Base-by-base conservation (phyloP, 208 protist species). In the Herpetomonas samuelpessoai region DNA sequence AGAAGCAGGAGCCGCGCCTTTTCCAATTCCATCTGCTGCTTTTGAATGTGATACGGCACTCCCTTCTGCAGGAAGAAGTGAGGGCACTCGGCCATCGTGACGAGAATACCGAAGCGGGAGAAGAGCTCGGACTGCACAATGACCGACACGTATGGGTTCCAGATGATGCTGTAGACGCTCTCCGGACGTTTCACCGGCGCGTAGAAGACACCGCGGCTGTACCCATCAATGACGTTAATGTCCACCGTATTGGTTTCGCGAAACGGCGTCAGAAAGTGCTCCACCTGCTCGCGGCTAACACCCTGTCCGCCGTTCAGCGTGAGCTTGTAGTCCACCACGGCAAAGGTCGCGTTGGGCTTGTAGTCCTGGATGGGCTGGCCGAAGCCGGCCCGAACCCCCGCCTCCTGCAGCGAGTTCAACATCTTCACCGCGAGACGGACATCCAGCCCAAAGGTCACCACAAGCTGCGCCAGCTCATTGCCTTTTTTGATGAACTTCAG, bases 401-500 rank as follows among this genome's bases (percentile, higher is more conserved):
- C 80, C 2, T 57, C 70, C 52, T 74, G 63, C 55, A 95, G 35
- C 48, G 83, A 63, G 3, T 71, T 62, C 50, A 95, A 56, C 51
- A 95, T 46, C 30, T 49, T 53, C 10, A 57, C 56, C 21, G 88
- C 85, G 14, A 95, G 70, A 3, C 54, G 58, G 3, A 61, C 60
- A 61, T 92, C 83, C 10, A 68, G 64, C 28, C 85, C 88, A 57
- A 95, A 71, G 2, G 78, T 88, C 24, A 92, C 46, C 0, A 91
- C 83, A 49, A 92, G 60, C 75, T 95, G 88, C 24, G 74, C 68
- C 22, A 95, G 58, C 59, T 83, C 74, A 2, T 67, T 71, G 0
- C 85, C 88, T 26, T 79, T 77, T 61, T 92, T 92, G 35, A 91
- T 78, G 59, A 95, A 87, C 14, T 83, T 79, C 57, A 95, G 61